Percentiles rank a stretch among this genome's conserved stretches.
phyloP scores from a whole-genome alignment of 768 basidiomycete genomes.

The Rhodotorula toruloides region DNA sequence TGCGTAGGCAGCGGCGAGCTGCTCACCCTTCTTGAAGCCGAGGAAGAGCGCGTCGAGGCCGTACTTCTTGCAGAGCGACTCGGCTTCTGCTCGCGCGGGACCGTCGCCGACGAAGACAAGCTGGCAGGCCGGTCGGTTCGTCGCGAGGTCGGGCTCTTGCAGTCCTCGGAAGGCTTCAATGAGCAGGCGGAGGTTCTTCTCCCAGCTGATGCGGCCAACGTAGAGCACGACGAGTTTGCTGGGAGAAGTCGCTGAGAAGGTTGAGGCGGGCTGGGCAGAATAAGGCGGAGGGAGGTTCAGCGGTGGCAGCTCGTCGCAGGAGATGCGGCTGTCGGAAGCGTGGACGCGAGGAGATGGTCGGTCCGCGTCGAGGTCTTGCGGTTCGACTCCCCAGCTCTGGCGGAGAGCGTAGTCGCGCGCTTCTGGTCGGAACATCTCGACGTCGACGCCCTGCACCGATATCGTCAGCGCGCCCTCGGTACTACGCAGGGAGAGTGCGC shows the following conservation, averaged over 20 bases:
- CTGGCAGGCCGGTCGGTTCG: conserved; percentile 32
- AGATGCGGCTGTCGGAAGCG: neutral
- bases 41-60: conserved; percentile 48
- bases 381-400: conserved; percentile 43
- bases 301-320: conserved; percentile 19
- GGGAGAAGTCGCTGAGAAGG: neutral
- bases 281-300: conserved; percentile 22
- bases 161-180: conserved; percentile 48
- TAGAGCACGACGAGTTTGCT: conserved; percentile 46
- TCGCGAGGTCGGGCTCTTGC: neutral
- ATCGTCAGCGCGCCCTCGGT: neutral
- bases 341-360: conserved; percentile 20
- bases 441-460: conserved; percentile 45
- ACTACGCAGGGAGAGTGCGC: neutral
- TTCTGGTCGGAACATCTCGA: conserved; percentile 46
- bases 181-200: conserved; percentile 52
- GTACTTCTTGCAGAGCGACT: conserved; percentile 44
- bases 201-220: conserved; percentile 50
- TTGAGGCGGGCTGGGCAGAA: neutral
- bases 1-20: conserved; percentile 50
- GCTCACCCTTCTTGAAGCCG: conserved; percentile 48
- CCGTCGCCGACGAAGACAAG: conserved; percentile 52
- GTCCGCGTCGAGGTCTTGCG: conserved; percentile 13
- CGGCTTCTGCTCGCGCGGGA: conserved; percentile 47
- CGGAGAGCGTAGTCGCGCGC: conserved; percentile 44